Percentiles rank a stretch among this genome's conserved stretches.
phyloP scores from a whole-genome alignment of 176 grass and related monocot species.

The Avena eriantha region DNA sequence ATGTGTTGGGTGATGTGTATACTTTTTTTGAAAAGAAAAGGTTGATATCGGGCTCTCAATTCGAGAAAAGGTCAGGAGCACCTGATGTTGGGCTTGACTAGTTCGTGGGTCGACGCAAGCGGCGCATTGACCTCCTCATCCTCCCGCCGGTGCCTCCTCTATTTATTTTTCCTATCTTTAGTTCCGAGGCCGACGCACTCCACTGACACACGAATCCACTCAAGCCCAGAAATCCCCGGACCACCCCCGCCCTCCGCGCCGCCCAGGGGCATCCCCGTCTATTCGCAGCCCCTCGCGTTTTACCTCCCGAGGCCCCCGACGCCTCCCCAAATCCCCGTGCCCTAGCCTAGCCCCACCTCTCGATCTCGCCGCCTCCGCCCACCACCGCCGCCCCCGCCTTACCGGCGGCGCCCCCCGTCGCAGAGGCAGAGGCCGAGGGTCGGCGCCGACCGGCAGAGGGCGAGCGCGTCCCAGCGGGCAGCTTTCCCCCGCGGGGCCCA shows the following conservation, averaged over 20 bases:
- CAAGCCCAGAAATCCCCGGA: constrained; percentile 22
- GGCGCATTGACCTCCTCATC: too few relatives aligned
- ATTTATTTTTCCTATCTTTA: too few relatives aligned
- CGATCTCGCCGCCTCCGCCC: constrained; percentile 42
- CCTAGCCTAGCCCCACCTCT: constrained; percentile 8
- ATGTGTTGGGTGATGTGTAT: too few relatives aligned
- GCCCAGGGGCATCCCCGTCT: constrained; percentile 12
- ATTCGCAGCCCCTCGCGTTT: constrained; percentile 28
- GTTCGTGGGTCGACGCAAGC: too few relatives aligned
- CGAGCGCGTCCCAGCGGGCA: not conserved
- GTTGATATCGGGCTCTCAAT: too few relatives aligned
- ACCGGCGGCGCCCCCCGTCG: too few relatives aligned
- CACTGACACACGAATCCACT: constrained; percentile 38
- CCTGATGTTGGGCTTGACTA: too few relatives aligned
- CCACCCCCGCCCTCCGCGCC: not conserved
- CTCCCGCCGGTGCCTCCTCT: too few relatives aligned
- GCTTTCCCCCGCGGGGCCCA: not conserved
- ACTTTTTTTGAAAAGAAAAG: too few relatives aligned
- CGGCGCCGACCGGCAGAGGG: not conserved
- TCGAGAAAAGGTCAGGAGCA: too few relatives aligned
- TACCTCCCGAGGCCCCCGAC: constrained; percentile 26
- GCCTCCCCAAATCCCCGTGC: constrained; percentile 32
- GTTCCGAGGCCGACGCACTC: too few relatives aligned
- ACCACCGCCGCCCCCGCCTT: not conserved
- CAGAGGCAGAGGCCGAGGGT: too few relatives aligned